A percentile compares a stretch with the other conserved stretches of the same genome.
Evolutionary conservation across 1,284 basidiomycete species (phyloP).

Genomic region (Pseudomicrostroma phylloplanum): DNA sequence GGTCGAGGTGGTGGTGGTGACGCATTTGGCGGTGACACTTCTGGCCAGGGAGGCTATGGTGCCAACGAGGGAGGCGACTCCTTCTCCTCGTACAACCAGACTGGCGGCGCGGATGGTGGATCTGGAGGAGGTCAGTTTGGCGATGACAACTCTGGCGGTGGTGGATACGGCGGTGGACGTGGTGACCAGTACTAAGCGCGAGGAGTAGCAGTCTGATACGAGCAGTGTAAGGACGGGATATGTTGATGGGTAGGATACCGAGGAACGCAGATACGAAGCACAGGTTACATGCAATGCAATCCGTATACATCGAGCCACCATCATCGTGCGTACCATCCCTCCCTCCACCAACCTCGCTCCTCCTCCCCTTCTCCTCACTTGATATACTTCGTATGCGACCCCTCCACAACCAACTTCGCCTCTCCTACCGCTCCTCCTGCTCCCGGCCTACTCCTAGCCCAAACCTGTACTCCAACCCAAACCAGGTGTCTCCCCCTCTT

Average conservation of each 20-base stretch:
- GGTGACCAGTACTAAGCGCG: background rate
- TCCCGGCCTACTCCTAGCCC: background rate
- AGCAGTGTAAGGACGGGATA: background rate
- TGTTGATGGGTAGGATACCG: background rate
- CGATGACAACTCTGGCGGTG: too few relatives aligned
- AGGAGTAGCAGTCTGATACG: background rate
- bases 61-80: slow-evolving; percentile 1
- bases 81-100: background rate
- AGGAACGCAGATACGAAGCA: background rate
- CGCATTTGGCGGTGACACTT: slow-evolving; percentile 3
- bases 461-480: slow-evolving; percentile 1
- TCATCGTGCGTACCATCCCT: background rate
- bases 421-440: background rate
- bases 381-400: slow-evolving; percentile 2
- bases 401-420: slow-evolving; percentile 1
- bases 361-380: background rate
- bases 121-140: background rate
- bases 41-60: slow-evolving; percentile 4
- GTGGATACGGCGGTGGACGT: background rate
- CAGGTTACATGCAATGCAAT: background rate
- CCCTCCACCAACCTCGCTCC: background rate
- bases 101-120: background rate
- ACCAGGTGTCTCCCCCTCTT: background rate
- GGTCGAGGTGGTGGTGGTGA: slow-evolving; percentile 4
- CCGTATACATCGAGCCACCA: background rate